Percentiles rank a stretch among this genome's conserved stretches.
Evolutionary conservation across 1,284 basidiomycete species (phyloP).

Genomic region (Ustilago hordei): DNA sequence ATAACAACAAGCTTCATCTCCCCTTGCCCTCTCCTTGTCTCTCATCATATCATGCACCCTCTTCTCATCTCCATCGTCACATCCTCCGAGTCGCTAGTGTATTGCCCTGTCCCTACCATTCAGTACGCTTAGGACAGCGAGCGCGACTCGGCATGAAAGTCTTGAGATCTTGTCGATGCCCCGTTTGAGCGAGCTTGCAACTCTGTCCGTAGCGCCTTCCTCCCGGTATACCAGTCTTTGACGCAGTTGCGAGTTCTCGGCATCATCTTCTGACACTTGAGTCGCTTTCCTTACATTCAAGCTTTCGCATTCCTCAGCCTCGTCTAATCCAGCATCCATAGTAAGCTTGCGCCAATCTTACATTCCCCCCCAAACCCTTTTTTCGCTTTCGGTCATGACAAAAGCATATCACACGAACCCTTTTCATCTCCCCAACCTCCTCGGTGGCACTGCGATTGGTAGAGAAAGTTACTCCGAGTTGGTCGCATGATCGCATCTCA

Average conservation of each 20-base stretch:
- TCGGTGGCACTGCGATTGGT: not conserved
- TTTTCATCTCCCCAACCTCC: not conserved
- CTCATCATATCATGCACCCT: not conserved
- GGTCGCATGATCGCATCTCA: not conserved
- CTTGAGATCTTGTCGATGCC: no score
- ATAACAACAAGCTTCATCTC: not conserved
- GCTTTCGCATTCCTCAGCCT: not conserved
- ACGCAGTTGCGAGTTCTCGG: not conserved
- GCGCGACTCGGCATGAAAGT: not conserved
- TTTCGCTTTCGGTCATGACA: no score
- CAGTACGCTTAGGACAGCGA: not conserved
- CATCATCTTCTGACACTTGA: not conserved
- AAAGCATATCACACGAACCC: no score
- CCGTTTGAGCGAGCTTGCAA: not conserved
- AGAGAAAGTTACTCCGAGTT: not conserved
- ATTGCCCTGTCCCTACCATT: no score
- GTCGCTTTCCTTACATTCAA: not conserved
- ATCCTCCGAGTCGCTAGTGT: no score
- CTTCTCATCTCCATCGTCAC: not conserved
- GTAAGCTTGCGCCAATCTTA: no score
- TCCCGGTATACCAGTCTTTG: not conserved
- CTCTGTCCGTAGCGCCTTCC: not conserved
- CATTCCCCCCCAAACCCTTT: no score
- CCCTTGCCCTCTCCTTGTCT: constrained; percentile 4
- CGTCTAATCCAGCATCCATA: no score